These are phyloP conservation scores for Penicillium psychrosexuale DNA, from an alignment of 2,329 filamentous ascomycete species.

Conservation along the genomic window DNA sequence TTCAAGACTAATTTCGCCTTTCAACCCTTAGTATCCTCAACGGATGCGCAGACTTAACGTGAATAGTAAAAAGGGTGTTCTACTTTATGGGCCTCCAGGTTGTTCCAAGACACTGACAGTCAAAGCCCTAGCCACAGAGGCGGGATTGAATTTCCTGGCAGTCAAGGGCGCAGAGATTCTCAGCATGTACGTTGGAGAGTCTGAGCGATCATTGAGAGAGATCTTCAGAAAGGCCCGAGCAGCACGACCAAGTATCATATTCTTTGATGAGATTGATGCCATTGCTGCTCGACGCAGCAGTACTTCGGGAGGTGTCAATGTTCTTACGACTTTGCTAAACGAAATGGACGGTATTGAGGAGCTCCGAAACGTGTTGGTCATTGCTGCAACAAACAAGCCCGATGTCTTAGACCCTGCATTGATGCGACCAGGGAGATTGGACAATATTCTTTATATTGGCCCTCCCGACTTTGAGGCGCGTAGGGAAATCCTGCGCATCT, in stretches of 20 bases:
- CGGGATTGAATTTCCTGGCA: constrained; percentile 87
- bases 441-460: constrained; percentile 79
- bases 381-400: constrained; percentile 89
- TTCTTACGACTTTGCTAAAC: constrained; percentile 82
- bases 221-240: constrained; percentile 81
- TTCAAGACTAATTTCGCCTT: constrained; percentile 6
- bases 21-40: constrained; percentile 44
- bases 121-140: constrained; percentile 86
- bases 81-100: constrained; percentile 88
- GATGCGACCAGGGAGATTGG: constrained; percentile 80
- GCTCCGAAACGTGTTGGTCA: constrained; percentile 75
- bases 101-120: constrained; percentile 93
- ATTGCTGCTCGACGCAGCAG: constrained; percentile 62
- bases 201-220: constrained; percentile 78
- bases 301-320: constrained; percentile 63
- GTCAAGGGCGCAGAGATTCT: constrained; percentile 92
- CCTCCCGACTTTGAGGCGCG: constrained; percentile 72
- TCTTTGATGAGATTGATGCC: constrained; percentile 94
- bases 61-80: constrained; percentile 71
- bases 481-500: constrained; percentile 70
- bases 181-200: constrained; percentile 96
- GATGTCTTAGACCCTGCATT: constrained; percentile 82
- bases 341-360: constrained; percentile 95
- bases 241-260: constrained; percentile 89
- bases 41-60: constrained; percentile 51